Percentiles rank a stretch among this genome's conserved stretches.
phyloP scores from a whole-genome alignment of 495 filamentous ascomycete species.

The Viridothelium virens region DNA sequence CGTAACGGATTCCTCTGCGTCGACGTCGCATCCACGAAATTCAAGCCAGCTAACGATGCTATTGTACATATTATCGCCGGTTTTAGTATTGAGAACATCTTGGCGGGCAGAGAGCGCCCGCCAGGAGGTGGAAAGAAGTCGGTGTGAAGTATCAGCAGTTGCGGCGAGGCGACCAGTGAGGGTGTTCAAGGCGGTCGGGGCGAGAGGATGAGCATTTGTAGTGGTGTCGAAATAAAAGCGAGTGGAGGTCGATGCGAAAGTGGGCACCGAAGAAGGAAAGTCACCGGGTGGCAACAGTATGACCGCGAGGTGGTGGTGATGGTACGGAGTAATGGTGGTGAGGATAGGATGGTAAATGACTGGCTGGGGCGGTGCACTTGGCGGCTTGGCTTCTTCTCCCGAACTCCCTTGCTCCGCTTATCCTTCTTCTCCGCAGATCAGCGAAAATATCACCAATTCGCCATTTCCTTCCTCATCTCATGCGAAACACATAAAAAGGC shows the following conservation, averaged over 20 bases:
- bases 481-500: background rate
- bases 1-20: slow-evolving; percentile 66
- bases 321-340: background rate
- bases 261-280: background rate
- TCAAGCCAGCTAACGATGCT: background rate
- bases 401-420: background rate
- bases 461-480: background rate
- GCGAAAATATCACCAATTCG: background rate
- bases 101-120: background rate
- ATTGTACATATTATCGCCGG: background rate
- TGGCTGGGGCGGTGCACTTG: background rate
- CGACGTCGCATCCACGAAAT: slow-evolving; percentile 52
- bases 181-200: background rate
- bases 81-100: background rate
- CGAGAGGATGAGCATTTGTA: background rate
- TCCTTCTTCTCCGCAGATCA: background rate
- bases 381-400: background rate
- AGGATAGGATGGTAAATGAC: background rate
- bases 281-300: too few relatives aligned
- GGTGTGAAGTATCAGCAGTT: background rate
- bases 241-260: background rate
- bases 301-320: too few relatives aligned
- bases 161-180: background rate
- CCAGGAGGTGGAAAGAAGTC: background rate
- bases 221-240: background rate